Percentiles rank a stretch among this genome's conserved stretches.
phyloP scores from a whole-genome alignment of 208 protist genomes.

The Leishmania guyanensis region DNA sequence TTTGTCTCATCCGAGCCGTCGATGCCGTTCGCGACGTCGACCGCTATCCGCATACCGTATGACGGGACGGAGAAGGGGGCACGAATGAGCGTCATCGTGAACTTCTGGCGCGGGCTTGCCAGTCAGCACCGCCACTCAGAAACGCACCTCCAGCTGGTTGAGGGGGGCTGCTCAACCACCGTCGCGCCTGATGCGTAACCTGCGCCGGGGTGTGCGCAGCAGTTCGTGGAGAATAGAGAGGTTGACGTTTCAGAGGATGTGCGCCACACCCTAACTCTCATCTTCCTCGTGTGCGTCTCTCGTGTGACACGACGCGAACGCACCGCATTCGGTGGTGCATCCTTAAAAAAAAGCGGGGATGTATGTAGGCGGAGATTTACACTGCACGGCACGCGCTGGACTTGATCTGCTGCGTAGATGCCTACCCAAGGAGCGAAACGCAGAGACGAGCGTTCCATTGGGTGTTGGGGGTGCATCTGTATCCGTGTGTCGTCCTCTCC shows the following conservation, averaged over 20 bases:
- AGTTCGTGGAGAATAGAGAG: conserved; percentile 15
- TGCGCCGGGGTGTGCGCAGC: conserved; percentile 3
- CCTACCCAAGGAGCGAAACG: not conserved
- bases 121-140: conserved; percentile 45
- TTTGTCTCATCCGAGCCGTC: conserved; percentile 1
- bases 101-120: conserved; percentile 68
- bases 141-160: not conserved
- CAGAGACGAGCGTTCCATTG: not conserved
- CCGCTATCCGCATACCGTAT: conserved; percentile 10
- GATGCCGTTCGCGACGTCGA: not conserved
- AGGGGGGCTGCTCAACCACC: not conserved
- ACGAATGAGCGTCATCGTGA: conserved; percentile 57
- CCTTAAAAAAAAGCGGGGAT: not conserved
- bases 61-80: conserved; percentile 35
- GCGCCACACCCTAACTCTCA: not conserved
- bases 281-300: not conserved
- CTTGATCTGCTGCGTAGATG: not conserved
- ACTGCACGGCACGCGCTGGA: not conserved
- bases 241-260: not conserved
- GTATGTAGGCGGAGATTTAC: not conserved
- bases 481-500: not conserved
- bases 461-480: not conserved
- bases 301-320: not conserved
- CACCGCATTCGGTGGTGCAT: not conserved
- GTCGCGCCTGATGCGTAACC: not conserved